Conservation (phyloP, 2,329 filamentous ascomycete genomes). For the Purpureocillium lavendulum region DNA sequence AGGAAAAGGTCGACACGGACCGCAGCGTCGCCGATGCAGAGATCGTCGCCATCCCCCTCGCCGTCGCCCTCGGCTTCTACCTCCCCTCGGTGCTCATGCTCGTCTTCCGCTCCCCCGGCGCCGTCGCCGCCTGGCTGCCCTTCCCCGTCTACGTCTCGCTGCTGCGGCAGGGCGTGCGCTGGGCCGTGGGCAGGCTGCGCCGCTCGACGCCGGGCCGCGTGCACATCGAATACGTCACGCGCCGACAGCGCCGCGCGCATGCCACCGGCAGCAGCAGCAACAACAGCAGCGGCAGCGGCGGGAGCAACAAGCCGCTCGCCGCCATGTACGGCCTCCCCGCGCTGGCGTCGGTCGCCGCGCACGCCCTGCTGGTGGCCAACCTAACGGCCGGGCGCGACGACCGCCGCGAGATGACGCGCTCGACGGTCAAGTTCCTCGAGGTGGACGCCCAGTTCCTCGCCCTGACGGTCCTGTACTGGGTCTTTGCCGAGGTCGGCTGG, state of each 20-base stretch:
- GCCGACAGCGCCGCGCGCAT: no score
- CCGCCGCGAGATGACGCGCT: constrained; percentile 39
- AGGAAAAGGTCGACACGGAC: constrained; percentile 10
- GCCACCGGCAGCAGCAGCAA: no score
- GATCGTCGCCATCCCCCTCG: constrained; percentile 46
- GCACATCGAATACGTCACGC: constrained; percentile 31
- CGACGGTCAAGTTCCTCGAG: constrained; percentile 35
- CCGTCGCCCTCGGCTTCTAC: constrained; percentile 38
- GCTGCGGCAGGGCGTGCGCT: constrained; percentile 28
- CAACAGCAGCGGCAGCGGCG: no score
- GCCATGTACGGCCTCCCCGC: constrained; percentile 38
- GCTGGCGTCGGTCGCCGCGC: constrained; percentile 31
- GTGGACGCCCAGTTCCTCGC: constrained; percentile 36
- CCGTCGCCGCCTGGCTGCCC: constrained; percentile 40
- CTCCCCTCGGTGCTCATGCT: constrained; percentile 39
- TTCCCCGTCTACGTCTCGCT: constrained; percentile 41
- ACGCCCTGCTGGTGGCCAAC: constrained; percentile 32
- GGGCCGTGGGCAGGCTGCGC: constrained; percentile 13
- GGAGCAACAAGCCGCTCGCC: constrained; percentile 2
- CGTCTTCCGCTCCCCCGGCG: constrained; percentile 23
- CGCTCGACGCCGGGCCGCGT: constrained; percentile 20
- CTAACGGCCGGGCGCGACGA: constrained; percentile 30
- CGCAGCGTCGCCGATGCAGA: constrained; percentile 40
- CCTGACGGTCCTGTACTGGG: constrained; percentile 43
- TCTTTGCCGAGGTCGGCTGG: constrained; percentile 42